Conservation (phyloP, 2,329 filamentous ascomycete species). For the Ilyonectria robusta region DNA sequence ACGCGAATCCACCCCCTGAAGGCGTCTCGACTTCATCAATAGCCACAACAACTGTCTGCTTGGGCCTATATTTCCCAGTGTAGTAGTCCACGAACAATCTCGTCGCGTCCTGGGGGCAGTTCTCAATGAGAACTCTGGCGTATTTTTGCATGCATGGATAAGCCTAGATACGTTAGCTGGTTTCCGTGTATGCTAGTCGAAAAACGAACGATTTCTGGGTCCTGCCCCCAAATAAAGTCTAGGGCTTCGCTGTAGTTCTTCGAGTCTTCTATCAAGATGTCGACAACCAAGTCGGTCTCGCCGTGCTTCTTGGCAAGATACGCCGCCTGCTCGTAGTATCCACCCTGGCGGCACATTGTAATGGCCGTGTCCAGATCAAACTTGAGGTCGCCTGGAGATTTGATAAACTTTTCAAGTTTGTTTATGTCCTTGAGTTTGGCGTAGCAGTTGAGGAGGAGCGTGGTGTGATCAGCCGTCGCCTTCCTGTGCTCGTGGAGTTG, state of each 20-base stretch:
- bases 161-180: slow-evolving; percentile 68
- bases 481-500: slow-evolving; percentile 95
- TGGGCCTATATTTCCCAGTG: slow-evolving; percentile 85
- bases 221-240: slow-evolving; percentile 90
- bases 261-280: slow-evolving; percentile 95
- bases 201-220: slow-evolving; percentile 78
- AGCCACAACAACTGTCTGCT: slow-evolving; percentile 66
- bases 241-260: slow-evolving; percentile 91
- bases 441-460: slow-evolving; percentile 94
- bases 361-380: slow-evolving; percentile 98
- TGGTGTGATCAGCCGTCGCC: slow-evolving; percentile 96
- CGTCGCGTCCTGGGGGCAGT: slow-evolving; percentile 87
- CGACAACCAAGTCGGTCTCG: slow-evolving; percentile 93
- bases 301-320: slow-evolving; percentile 95
- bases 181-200: no score
- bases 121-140: slow-evolving; percentile 88
- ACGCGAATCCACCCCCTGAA: slow-evolving; percentile 62
- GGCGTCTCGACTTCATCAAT: slow-evolving; percentile 54
- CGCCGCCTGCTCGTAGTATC: slow-evolving; percentile 96
- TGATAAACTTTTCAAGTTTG: slow-evolving; percentile 97
- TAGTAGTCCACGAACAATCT: slow-evolving; percentile 96
- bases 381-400: slow-evolving; percentile 92
- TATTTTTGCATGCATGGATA: slow-evolving; percentile 96
- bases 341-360: slow-evolving; percentile 95
- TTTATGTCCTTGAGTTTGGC: slow-evolving; percentile 97